Evolutionary conservation across 2,329 filamentous ascomycete species (phyloP).

Genomic region (Hypoxylon sp.): DNA sequence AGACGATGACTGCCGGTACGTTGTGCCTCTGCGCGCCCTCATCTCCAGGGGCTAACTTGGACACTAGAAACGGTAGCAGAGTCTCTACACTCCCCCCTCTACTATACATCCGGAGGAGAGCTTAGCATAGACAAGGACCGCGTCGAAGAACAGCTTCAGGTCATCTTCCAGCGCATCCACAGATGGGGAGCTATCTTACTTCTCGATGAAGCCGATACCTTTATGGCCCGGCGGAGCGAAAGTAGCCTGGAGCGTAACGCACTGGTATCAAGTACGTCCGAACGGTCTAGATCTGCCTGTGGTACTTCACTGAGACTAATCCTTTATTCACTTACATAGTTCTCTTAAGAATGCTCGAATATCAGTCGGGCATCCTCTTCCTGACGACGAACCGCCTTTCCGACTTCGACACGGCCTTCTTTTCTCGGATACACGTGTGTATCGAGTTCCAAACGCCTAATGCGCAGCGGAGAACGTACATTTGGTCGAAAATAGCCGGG

Average conservation of each 20-base stretch:
- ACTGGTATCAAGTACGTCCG: not conserved
- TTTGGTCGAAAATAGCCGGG: slow-evolving; percentile 1
- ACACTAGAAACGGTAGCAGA: not conserved
- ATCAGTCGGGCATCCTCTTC: not conserved
- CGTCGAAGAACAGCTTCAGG: not conserved
- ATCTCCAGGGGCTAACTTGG: not conserved
- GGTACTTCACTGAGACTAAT: not conserved
- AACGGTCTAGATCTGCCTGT: too few species aligned
- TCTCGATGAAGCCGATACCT: not conserved
- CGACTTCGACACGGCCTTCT: not conserved
- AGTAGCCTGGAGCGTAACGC: not conserved
- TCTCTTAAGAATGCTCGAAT: not conserved
- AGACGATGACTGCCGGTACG: slow-evolving; percentile 1
- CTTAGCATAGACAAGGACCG: not conserved
- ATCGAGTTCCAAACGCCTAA: not conserved
- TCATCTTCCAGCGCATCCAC: not conserved
- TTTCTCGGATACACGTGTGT: not conserved
- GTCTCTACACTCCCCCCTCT: not conserved
- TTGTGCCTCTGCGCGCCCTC: not conserved
- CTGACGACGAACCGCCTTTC: not conserved
- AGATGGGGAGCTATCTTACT: slow-evolving; percentile 2
- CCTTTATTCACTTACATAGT: not conserved
- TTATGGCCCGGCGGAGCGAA: not conserved
- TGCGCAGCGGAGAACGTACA: not conserved
- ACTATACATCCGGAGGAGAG: not conserved